Evolutionary conservation across 2,329 filamentous ascomycete species (phyloP), one percentile per base, ranked within the genome.

Genomic region (Aspergillus awamori): DNA sequence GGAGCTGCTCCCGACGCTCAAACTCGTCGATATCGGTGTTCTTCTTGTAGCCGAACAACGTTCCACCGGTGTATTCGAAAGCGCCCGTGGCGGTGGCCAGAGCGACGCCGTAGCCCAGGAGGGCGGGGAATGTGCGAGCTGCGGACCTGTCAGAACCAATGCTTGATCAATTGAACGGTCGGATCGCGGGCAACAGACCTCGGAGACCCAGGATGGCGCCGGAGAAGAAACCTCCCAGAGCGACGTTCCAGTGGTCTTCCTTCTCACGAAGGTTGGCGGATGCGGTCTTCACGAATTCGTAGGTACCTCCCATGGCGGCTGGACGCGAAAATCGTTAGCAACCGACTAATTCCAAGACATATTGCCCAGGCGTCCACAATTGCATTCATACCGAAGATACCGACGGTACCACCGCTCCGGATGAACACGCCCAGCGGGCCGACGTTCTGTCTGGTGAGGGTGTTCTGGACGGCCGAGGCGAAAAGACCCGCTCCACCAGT

Each of bases 251-350:
- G 67, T 83, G 81, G 75, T 97, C 93, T 61, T 97, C 87, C 81
- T 90, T 92, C 78, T 93, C 84, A 72, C 93, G 89, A 67, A 97
- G 82, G 80, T 97, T 97, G 77, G 92, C 91, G 49, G 89, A 84
- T 53, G 91, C 90, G 69, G 84, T 85, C 70, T 86, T 88, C 69
- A 88, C 84, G 82, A 97, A 97, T 70, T 87, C 85, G 79, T 92
- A 96, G 63, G 89, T 84, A 71, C 86, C 88, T 72, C 91, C 90
- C 77, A 88, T 86, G 43, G 87, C 86, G 72, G 88, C 91, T 93
- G 69, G 57, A 68, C 51, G 33, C 51, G 28, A 24, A 20, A 54
- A 63, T 58, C 33, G 57, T 69, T 39, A 67, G 65, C 36, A 57
- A 47, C 13, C 5, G 5, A 17, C 6, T 24, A 10, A 17, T 1